phyloP scores from a whole-genome alignment of 345 rosid genomes.

The Mercurialis annua region DNA sequence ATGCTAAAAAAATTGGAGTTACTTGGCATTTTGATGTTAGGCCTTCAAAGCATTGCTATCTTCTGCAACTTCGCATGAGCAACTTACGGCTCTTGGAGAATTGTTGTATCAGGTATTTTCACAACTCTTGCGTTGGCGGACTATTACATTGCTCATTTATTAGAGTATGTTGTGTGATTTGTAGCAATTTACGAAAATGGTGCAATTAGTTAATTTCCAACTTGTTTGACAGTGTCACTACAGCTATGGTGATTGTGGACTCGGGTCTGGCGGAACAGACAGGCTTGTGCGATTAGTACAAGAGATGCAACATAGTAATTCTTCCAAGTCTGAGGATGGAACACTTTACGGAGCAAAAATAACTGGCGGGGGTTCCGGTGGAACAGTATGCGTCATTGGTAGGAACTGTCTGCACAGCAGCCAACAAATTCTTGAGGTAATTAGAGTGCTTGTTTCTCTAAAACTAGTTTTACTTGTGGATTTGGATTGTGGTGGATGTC shows the following conservation, averaged over 20 bases:
- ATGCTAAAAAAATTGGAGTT: background rate
- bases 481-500: too few relatives aligned
- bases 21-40: conserved; percentile 47
- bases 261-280: conserved; percentile 90
- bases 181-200: too few relatives aligned
- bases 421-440: conserved; percentile 82
- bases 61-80: conserved; percentile 78
- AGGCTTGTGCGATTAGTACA: conserved; percentile 85
- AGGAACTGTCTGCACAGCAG: conserved; percentile 74
- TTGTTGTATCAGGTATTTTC: conserved; percentile 81
- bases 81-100: conserved; percentile 90
- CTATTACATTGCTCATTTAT: background rate
- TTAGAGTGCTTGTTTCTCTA: too few relatives aligned
- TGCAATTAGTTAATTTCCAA: background rate
- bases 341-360: conserved; percentile 94
- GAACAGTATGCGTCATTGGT: conserved; percentile 86
- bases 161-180: background rate
- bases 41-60: conserved; percentile 91
- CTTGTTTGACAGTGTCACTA: conserved; percentile 75
- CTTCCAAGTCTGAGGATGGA: conserved; percentile 47
- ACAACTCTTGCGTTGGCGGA: background rate
- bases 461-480: too few relatives aligned
- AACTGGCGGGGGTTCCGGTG: conserved; percentile 97
- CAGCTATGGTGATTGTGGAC: conserved; percentile 93
- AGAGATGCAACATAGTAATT: conserved; percentile 72